Conservation (phyloP, 106 monocot genomes). For the Dioscorea zingiberensis region DNA sequence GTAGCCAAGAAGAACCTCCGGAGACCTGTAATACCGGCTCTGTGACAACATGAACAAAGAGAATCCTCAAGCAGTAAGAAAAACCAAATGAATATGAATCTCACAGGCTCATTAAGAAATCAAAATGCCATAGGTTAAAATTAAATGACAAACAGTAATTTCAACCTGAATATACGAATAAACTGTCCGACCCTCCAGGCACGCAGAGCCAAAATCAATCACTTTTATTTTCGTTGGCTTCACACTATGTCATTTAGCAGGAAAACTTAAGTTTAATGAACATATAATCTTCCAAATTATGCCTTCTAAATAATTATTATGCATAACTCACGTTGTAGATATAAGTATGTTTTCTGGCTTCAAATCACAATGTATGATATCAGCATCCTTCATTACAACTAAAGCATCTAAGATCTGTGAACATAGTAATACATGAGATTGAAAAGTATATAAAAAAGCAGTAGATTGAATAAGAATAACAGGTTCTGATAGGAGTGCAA, state of each 20-base stretch:
- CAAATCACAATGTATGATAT: constrained; percentile 97
- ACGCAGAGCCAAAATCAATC: constrained; percentile 99
- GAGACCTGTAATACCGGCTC: constrained; percentile 99
- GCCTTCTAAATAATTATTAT: constrained; percentile 2
- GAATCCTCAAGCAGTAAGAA: neutral
- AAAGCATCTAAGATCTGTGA: constrained; percentile 77
- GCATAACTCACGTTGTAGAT: constrained; percentile 43
- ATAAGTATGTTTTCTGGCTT: constrained; percentile 98
- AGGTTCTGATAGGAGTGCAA: neutral
- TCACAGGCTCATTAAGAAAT: neutral
- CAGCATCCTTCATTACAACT: constrained; percentile 85
- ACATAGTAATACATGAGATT: too few relatives aligned
- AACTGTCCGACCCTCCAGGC: constrained; percentile 73
- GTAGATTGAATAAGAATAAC: neutral
- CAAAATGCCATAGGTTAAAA: neutral
- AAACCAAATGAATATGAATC: neutral
- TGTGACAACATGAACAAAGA: constrained; percentile 24
- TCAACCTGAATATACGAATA: constrained; percentile 98
- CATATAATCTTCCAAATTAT: neutral
- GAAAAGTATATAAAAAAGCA: too few relatives aligned
- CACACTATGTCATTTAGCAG: constrained; percentile 15
- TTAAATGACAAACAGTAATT: too few relatives aligned
- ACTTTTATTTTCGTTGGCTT: constrained; percentile 81
- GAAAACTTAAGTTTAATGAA: constrained; percentile 2
- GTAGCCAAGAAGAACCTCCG: constrained; percentile 92